Evolutionary conservation across 306 rosid species (phyloP), one percentile per base, ranked within the genome.

Genomic region (Prosopis cineraria): DNA sequence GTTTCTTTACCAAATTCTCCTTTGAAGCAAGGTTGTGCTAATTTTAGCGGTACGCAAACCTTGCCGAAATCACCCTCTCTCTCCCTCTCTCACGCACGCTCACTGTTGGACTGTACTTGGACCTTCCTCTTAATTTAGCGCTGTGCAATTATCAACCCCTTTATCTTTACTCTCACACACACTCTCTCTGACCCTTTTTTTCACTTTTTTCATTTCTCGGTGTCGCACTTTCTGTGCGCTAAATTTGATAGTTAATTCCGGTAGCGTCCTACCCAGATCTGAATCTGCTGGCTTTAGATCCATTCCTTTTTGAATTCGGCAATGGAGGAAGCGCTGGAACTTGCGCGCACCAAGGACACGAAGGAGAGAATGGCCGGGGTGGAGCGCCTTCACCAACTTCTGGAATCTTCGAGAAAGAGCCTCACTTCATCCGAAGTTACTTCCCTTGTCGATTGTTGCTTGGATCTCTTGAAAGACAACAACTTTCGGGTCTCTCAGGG

Each of bases 311-410:
- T 24, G 77, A 68, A 68, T 44, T 17, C 72, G 4, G 70, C 68
- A 80, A 95, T 95, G 99, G 99, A 96, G 88, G 96, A 93, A 79
- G 99, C 98, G 19, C 84, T 96, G 79, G 99, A 96, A 73, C 94
- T 96, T 31, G 91, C 97, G 33, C 93, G 99, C 36, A 97, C 99
- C 67, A 96, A 96, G 85, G 99, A 96, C 79, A 91, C 98, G 6
- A 96, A 96, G 87, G 94, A 91, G 88, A 89, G 99, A 67, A 93
- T 96, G 99, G 98, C 99, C 1, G 99, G 99, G 2, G 99, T 96
- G 31, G 99, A 96, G 85, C 95, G 94, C 7, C 96, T 96, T 65
- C 91, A 91, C 70, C 91, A 93, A 75, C 88, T 93, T 67, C 90
- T 96, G 3, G 99, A 96, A 86, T 89, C 96, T 83, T 93, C 98